Evolutionary conservation across 2,329 filamentous ascomycete genomes (phyloP).

Genomic region (Calonectria pseudoreteaudii): DNA sequence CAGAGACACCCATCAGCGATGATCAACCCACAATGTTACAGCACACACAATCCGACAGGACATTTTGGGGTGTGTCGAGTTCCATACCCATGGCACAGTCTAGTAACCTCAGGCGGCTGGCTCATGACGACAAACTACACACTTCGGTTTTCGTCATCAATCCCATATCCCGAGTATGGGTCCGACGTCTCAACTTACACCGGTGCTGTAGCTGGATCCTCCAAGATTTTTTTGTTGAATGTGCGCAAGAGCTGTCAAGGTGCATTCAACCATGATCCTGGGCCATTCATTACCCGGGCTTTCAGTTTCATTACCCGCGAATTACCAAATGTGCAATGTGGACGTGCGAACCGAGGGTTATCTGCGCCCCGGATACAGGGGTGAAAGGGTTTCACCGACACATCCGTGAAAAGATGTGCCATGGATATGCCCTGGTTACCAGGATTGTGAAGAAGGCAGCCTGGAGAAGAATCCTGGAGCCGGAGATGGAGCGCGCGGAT

Average conservation of each 20-base stretch:
- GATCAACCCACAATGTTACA: constrained; percentile 17
- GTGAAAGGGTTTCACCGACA: constrained; percentile 27
- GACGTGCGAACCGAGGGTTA: constrained; percentile 40
- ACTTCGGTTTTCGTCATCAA: constrained; percentile 8
- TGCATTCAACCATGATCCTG: constrained; percentile 33
- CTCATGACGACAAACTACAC: neutral
- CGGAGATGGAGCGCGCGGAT: constrained; percentile 37
- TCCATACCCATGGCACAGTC: neutral
- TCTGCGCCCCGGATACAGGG: constrained; percentile 40
- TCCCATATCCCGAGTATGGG: neutral
- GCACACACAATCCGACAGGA: constrained; percentile 5
- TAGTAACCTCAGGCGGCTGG: neutral
- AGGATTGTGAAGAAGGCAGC: constrained; percentile 26
- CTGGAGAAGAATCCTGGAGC: constrained; percentile 43
- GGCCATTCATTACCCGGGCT: constrained; percentile 36
- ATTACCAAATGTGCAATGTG: constrained; percentile 28
- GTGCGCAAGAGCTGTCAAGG: constrained; percentile 29
- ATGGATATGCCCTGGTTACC: constrained; percentile 38
- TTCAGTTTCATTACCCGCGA: constrained; percentile 33
- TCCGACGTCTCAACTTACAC: constrained; percentile 1
- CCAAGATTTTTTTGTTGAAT: constrained; percentile 34
- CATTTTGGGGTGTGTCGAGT: constrained; percentile 5
- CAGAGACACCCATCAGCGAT: constrained; percentile 18
- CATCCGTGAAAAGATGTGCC: constrained; percentile 29
- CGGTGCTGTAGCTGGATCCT: constrained; percentile 17